Evolutionary conservation across 306 rosid genomes (phyloP).

Genomic region (Quillaja saponaria): DNA sequence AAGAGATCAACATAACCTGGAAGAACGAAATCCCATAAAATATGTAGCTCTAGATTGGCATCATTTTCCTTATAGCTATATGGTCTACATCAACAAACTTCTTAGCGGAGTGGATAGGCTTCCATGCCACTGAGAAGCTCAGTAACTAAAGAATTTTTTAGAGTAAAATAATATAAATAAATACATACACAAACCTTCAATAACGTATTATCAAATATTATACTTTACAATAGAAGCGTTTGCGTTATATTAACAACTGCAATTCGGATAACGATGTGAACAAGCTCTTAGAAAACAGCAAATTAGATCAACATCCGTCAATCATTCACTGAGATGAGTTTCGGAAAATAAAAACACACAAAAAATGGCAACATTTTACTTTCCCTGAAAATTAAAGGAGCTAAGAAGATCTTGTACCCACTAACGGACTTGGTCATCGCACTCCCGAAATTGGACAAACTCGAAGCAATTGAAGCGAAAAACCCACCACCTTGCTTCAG

Average conservation of each 20-base stretch:
- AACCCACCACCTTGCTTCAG: constrained; percentile 66
- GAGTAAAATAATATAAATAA: too few relatives aligned
- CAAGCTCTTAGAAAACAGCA: neutral
- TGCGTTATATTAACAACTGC: constrained; percentile 5
- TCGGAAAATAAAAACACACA: neutral
- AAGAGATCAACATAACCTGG: too few relatives aligned
- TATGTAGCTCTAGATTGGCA: too few relatives aligned
- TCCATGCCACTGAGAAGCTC: too few relatives aligned
- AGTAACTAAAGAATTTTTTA: too few relatives aligned
- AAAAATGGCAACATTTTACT: constrained; percentile 11
- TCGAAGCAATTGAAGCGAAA: constrained; percentile 67
- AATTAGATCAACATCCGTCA: constrained; percentile 9
- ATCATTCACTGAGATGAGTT: constrained; percentile 18
- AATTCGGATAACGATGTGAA: neutral
- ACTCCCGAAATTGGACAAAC: constrained; percentile 58
- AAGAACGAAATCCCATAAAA: too few relatives aligned
- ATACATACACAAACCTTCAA: constrained; percentile 7
- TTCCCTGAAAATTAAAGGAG: neutral
- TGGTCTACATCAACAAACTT: constrained; percentile 10
- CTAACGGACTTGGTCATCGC: constrained; percentile 73
- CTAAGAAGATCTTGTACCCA: constrained; percentile 42
- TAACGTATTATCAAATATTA: neutral
- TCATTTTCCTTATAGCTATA: neutral
- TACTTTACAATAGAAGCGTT: constrained; percentile 2
- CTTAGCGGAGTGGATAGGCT: too few relatives aligned